Evolutionary conservation across 768 basidiomycete species (phyloP), one percentile per base, ranked within the genome.

Genomic region (Sutorius australiensis): DNA sequence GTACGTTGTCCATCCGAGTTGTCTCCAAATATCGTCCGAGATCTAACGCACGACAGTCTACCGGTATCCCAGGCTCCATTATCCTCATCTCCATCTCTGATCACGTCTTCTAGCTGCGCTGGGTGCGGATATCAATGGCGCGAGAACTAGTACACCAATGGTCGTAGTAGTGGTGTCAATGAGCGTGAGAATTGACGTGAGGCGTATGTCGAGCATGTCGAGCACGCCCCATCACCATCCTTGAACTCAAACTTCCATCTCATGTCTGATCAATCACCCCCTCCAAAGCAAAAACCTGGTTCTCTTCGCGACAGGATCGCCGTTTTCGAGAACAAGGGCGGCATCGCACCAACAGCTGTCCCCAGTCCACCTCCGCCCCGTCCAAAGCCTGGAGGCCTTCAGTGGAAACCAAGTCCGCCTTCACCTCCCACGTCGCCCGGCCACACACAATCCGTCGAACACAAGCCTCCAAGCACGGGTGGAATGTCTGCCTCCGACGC

Each of bases 281-380:
- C 83, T 4, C 75, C 82, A 32, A 85, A 79, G 61, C 80, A 81
- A 37, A 89, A 89, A 66, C 77, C 78, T 12, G 87, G 88, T 37
- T 92, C 91, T 8, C 74, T 93, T 67, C 84, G 87, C 64, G 91
- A 93, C 74, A 82, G 90, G 65, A 93, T 93, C 70, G 90, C 90
- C 13, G 89, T 88, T 12, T 92, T 93, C 67, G 90, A 93, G 78
- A 79, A 81, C 43, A 71, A 77, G 50, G 64, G 72, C 46, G 46
- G 46, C 2, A 4, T 24, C n/a, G n/a, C 72, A 14, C 50, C 75
- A 9, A 30, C 67, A 5, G 38, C 71, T 14, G 47, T 68, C 10
- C 56, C 71, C 19, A 67, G 67, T 13, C 70, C 76, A 43, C 50
- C 59, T 4, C 40, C 38, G 6, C 67, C 69, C 13, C 75, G 70